A percentile compares a stretch with the other conserved stretches of the same genome.
These are phyloP conservation scores for Ceratocystis ficicola DNA, from an alignment of 2,329 filamentous ascomycete species.

Conservation along the genomic window DNA sequence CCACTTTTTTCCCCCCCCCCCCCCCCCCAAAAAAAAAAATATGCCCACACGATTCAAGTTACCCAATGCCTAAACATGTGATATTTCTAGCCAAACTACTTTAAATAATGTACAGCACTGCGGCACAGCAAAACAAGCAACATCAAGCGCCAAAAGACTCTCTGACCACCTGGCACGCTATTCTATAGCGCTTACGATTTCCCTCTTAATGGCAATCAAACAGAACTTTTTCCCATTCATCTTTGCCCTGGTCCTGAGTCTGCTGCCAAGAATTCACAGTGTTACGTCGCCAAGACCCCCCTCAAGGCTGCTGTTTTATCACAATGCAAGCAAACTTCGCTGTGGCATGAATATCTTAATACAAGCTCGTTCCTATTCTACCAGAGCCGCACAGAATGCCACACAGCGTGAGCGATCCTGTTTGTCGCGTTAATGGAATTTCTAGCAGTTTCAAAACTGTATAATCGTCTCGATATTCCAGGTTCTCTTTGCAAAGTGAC, in stretches of 20 bases:
- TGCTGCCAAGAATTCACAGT: constrained; percentile 3
- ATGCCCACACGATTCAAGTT: background rate
- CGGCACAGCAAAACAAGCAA: background rate
- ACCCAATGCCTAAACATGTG: background rate
- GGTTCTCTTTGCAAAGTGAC: no score
- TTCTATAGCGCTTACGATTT: constrained; percentile 8
- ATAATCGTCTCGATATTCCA: background rate
- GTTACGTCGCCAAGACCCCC: background rate
- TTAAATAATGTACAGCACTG: background rate
- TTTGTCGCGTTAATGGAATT: background rate
- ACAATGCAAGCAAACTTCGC: background rate
- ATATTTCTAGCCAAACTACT: constrained; percentile 2
- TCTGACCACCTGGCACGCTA: background rate
- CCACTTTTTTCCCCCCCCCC: no score
- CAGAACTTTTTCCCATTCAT: background rate
- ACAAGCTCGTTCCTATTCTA: background rate
- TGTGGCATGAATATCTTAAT: background rate
- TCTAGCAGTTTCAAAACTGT: background rate
- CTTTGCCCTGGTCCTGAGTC: background rate
- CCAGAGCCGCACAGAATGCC: no score
- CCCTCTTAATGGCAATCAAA: background rate
- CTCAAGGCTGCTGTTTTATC: constrained; percentile 1
- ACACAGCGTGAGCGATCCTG: no score
- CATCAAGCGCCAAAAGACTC: background rate
- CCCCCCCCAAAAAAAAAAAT: no score